Evolutionary conservation across 1,284 basidiomycete genomes (phyloP), one percentile per base, ranked within the genome.

Genomic region (Leccinum pachyderme): DNA sequence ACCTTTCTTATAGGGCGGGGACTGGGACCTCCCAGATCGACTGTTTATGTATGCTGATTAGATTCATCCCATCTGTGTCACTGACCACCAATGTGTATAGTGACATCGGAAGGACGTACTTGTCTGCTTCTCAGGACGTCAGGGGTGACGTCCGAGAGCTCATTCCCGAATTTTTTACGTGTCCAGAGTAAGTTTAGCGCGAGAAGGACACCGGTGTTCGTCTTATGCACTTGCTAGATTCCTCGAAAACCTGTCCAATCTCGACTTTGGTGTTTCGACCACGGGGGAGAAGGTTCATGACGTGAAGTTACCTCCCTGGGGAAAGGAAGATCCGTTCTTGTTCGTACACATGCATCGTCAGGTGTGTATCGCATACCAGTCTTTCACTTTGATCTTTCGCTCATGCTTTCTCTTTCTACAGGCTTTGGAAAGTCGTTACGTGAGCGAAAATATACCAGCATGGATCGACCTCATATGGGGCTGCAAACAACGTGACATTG

Each of bases 381-480:
- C 15, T 7, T 32, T 22, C 18, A 2, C 22, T 18, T 28, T 0
- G n/a, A 32, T 49, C 18, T 18, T 18, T 18, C 24, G 41, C 33
- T 61, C 22, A 51, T 49, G 8, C n/a, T 45, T 37, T 5, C 4
- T 9, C 2, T 48, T n/a, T 37, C 8, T 3, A 7, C 54, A 92
- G 89, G 95, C 95, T 0, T 79, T 98, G 31, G 95, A 98, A 72
- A 95, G 92, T 58, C 83, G 91, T 54, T 85, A 88, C 62, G 95
- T 96, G 52, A 95, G 93, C 72, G 83, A 90, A 58, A 81, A 91
- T 59, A 78, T 98, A 5, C 87, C 92, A 0, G 80, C 81, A 5
- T 98, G 95, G 95, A 97, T 98, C 62, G 95, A 98, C 68, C 80
- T 98, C 25, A 91, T 93, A 50, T 90, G 90, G 89, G 93, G 92